Evolutionary conservation across 1,284 basidiomycete genomes (phyloP).

Genomic region (Xerocomus amazonicus): DNA sequence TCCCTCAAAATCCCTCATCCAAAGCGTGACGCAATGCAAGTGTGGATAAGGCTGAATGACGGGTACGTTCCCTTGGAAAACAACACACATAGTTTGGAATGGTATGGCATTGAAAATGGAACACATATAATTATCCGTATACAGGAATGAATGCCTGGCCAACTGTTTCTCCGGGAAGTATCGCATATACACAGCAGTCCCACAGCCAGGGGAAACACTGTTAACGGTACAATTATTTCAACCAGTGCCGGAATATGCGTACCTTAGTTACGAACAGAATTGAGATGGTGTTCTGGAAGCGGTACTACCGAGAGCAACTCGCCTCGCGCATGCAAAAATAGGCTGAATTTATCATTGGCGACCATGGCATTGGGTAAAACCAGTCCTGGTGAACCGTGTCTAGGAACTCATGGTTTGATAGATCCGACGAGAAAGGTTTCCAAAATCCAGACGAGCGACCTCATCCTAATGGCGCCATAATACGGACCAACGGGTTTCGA

Average conservation of each 20-base stretch:
- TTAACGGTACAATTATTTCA: constrained; percentile 7
- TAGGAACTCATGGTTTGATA: constrained; percentile 22
- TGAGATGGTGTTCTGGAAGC: neutral
- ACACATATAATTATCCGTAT: constrained; percentile 44
- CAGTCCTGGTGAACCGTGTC: constrained; percentile 13
- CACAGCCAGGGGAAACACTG: constrained; percentile 11
- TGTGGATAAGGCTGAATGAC: constrained; percentile 58
- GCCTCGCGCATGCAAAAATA: constrained; percentile 7
- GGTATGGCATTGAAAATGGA: constrained; percentile 69
- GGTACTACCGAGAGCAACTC: constrained; percentile 1
- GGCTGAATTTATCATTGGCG: neutral
- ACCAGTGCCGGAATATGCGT: constrained; percentile 5
- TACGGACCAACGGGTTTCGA: constrained; percentile 38
- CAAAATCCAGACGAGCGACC: constrained; percentile 30
- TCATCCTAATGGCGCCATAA: constrained; percentile 33
- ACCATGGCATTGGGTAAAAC: constrained; percentile 5
- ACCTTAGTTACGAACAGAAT: constrained; percentile 18
- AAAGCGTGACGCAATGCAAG: constrained; percentile 30
- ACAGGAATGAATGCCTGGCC: constrained; percentile 11
- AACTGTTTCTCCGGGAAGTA: neutral
- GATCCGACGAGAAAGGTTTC: constrained; percentile 20
- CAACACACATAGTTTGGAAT: constrained; percentile 55
- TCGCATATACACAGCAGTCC: constrained; percentile 9
- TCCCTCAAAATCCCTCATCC: constrained; percentile 30
- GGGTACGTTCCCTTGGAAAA: constrained; percentile 45